phyloP scores from a whole-genome alignment of 306 rosid species.

The Prunus persica region DNA sequence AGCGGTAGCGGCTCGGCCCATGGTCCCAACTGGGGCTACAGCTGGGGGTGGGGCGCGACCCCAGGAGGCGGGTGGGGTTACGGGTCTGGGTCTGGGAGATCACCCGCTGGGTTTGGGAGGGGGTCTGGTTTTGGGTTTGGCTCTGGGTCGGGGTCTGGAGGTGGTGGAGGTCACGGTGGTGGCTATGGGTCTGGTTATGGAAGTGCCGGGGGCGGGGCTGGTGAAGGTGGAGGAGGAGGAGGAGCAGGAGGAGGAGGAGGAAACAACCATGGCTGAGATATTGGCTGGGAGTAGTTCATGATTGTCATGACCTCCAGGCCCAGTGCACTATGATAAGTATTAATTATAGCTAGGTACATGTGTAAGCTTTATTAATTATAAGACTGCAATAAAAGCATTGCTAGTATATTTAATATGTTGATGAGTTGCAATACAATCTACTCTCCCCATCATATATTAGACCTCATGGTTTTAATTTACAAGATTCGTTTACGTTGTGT shows the following conservation, averaged over 20 bases:
- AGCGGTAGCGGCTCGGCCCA: constrained; percentile 67
- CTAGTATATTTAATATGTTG: not conserved
- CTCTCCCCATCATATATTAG: not conserved
- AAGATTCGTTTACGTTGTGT: too few relatives aligned
- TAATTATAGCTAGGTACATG: not conserved
- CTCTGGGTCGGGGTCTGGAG: constrained; percentile 51
- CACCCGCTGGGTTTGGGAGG: constrained; percentile 40
- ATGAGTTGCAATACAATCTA: not conserved
- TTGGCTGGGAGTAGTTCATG: not conserved
- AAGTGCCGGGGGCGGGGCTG: constrained; percentile 23
- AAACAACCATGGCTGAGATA: constrained; percentile 35
- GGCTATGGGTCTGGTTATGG: constrained; percentile 57
- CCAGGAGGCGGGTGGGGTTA: constrained; percentile 76
- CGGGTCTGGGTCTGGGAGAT: constrained; percentile 73
- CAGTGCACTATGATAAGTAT: not conserved
- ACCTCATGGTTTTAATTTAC: not conserved
- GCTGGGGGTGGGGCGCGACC: constrained; percentile 84
- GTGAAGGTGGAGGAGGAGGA: not conserved
- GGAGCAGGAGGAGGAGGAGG: constrained; percentile 21
- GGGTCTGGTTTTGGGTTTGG: constrained; percentile 71
- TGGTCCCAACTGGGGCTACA: constrained; percentile 70
- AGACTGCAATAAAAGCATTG: not conserved
- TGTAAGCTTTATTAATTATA: not conserved
- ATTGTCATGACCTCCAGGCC: not conserved
- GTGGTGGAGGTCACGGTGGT: constrained; percentile 50